Evolutionary conservation across 306 rosid species (phyloP), one percentile per base, ranked within the genome.

Genomic region (Pueraria montana): DNA sequence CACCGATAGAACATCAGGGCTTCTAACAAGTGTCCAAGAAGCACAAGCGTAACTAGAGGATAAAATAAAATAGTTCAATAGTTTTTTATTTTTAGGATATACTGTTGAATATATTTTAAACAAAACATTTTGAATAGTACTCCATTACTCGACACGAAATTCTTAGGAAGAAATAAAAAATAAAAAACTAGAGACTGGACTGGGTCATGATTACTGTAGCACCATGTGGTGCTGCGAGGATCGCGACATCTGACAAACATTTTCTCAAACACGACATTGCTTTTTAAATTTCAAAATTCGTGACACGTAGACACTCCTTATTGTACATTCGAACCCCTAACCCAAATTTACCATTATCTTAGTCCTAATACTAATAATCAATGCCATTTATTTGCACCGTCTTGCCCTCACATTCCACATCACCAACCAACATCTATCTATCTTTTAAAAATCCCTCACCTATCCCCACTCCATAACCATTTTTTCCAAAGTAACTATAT

Each of bases 191-290:
- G 11, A 9, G 9, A 61, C n/a, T n/a, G 5, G 40, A 34, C 6
- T 4, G 24, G 34, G 30, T 26, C 46, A 10, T 42, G 46, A 63
- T 0, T 6, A n/a, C 8, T 46, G 74, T 48, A 49, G 36, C 18
- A 32, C 21, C 64, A 78, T 24, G 82, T 64, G 82, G 82, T 30
- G 74, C 30, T 17, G 80, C 27, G 20, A 26, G 12, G 13, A 43
- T 61, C 0, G 34, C 61, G 36, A 59, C 2, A 21, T 10, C 38
- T 2, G 34, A 59, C 2, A 49, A 8, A 38, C 30, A 58, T 23
- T 61, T 43, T 2, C n/a, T 6, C n/a, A n/a, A n/a, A n/a, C n/a
- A n/a, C n/a, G n/a, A n/a, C n/a, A n/a, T n/a, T 30, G 5, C 40
- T 4, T 76, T 52, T 76, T 5, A 2, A 74, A 52, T 52, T 55